Conservation (phyloP, 208 protist genomes). For the Wallacemonas rigidus region DNA sequence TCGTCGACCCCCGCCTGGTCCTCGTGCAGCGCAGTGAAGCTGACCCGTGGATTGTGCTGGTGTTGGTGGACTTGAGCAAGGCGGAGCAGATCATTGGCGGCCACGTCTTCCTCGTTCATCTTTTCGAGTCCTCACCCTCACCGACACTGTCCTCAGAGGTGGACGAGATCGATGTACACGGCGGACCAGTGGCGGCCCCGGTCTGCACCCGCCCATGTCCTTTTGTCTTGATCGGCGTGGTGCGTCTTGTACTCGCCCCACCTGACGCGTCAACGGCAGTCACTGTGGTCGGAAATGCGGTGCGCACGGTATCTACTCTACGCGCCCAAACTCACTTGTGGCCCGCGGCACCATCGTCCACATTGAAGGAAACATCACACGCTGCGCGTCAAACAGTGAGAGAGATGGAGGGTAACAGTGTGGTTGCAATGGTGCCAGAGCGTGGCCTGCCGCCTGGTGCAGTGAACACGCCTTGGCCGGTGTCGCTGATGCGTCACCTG, state of each 20-base stretch:
- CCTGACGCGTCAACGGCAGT: slow-evolving; percentile 17
- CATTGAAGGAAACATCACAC: slow-evolving; percentile 11
- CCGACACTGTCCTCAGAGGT: background rate
- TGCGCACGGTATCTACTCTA: slow-evolving; percentile 12
- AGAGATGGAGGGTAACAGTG: too few relatives aligned
- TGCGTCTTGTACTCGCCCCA: background rate
- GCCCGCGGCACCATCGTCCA: background rate
- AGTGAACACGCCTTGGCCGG: background rate
- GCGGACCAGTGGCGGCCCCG: background rate
- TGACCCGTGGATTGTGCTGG: slow-evolving; percentile 55
- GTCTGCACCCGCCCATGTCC: background rate
- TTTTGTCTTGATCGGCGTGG: background rate
- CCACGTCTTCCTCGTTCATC: slow-evolving; percentile 38
- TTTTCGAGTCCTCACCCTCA: slow-evolving; percentile 34
- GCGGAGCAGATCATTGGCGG: slow-evolving; percentile 14
- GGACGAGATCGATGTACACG: too few relatives aligned
- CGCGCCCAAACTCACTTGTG: background rate
- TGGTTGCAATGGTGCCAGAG: too few relatives aligned
- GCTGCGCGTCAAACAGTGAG: too few relatives aligned
- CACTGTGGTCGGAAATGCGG: background rate
- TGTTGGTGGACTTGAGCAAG: slow-evolving; percentile 58
- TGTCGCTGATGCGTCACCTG: slow-evolving; percentile 9
- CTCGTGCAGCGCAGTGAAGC: slow-evolving; percentile 61
- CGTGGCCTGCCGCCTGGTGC: too few relatives aligned
- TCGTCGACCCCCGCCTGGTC: slow-evolving; percentile 46